Evolutionary conservation across 441 rosid genomes (phyloP).

Genomic region (Hura crepitans): DNA sequence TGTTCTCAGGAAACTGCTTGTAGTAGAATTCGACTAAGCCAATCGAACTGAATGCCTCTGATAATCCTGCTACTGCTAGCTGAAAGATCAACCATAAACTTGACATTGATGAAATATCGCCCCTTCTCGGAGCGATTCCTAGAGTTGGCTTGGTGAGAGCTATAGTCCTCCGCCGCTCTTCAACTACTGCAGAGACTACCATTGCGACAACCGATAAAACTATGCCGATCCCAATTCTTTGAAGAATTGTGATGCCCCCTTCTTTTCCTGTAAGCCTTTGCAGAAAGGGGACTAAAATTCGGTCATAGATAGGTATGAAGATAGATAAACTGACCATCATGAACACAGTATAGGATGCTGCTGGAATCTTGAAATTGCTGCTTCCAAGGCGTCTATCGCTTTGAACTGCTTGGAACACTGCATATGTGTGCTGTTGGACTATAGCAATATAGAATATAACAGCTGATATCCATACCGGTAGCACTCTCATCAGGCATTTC

Average conservation of each 20-base stretch:
- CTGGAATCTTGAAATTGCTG: constrained; percentile 48
- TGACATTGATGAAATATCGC: constrained; percentile 72
- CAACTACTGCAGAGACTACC: constrained; percentile 51
- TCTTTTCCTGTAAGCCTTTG: constrained; percentile 53
- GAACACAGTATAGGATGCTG: constrained; percentile 68
- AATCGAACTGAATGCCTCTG: constrained; percentile 51
- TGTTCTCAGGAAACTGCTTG: constrained; percentile 83
- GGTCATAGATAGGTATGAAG: constrained; percentile 65
- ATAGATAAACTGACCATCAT: constrained; percentile 54
- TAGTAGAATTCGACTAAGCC: constrained; percentile 70
- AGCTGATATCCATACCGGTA: constrained; percentile 59
- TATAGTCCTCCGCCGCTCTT: constrained; percentile 43
- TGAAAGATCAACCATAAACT: constrained; percentile 69
- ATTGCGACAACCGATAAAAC: constrained; percentile 38
- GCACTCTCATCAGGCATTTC: constrained; percentile 61
- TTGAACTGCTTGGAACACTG: constrained; percentile 73
- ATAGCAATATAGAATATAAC: constrained; percentile 43
- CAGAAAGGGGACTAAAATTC: constrained; percentile 50
- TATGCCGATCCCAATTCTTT: constrained; percentile 66
- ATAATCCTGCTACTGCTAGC: constrained; percentile 56
- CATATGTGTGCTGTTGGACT: constrained; percentile 58
- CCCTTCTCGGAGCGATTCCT: constrained; percentile 56
- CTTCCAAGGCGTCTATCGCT: constrained; percentile 52
- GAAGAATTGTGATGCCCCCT: constrained; percentile 64
- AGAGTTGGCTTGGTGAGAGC: constrained; percentile 60